Base-by-base conservation (phyloP, 139 green algal genomes). In the Tetradesmus lagerheimii region DNA sequence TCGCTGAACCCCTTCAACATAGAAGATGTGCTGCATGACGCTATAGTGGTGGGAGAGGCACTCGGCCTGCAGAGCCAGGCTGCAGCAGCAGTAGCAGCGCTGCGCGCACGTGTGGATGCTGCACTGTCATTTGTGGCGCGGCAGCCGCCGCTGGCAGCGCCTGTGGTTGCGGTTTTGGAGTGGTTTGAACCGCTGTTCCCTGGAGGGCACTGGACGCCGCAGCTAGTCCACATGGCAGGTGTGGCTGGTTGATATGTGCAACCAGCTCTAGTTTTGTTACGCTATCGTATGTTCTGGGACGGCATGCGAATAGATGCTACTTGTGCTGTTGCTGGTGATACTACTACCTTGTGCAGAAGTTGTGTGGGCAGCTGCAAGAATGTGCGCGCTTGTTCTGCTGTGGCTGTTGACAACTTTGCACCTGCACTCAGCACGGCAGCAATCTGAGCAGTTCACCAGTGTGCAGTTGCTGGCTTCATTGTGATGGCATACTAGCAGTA, bases 181-280 rank as follows among this genome's bases (percentile, higher is more conserved):
- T 99, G 97, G 97, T 93, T 93, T 3, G 94, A 95, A 18, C 97
- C 97, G 0, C 90, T 99, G 14, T 98, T 98, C 86, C 64, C 90
- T 5, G 97, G 97, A 1, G 97, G 97, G 0, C 96, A 98, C 89
- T 98, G 96, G 96, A 98, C 96, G 34, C 96, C 96, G 3, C 92
- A 97, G 93, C 91, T 98, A n/a, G 96, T 98, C 15, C 66, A 94
- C 6, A 95, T 98, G 95, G 96, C 96, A 9, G 96, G 96, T 16
- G 20, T 11, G 57, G 23, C 1, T 62, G 43, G 5, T 50, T 4
- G 43, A 8, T 50, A 27, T 20, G 95, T 90, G 18, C 25, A 31
- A 39, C n/a, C n/a, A n/a, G n/a, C n/a, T n/a, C n/a, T n/a, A n/a
- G n/a, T n/a, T n/a, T n/a, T n/a, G n/a, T n/a, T n/a, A n/a, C n/a